Conservation (phyloP, 352 stramenopile species). For the Blastocystis sp. region DNA sequence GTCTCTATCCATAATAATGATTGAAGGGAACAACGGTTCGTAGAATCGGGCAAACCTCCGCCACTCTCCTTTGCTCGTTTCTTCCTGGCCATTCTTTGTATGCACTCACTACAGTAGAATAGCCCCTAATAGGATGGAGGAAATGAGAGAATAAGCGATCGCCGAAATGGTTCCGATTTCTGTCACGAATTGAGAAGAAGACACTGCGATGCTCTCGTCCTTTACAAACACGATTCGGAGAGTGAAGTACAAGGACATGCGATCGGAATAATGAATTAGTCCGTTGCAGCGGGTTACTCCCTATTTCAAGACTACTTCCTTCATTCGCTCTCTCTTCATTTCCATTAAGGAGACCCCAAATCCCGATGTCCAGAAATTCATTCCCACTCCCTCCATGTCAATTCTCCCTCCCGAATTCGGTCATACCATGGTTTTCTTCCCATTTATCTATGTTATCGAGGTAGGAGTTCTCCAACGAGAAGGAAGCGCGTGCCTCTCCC, state of each 20-base stretch:
- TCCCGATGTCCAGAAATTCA: conserved; percentile 94
- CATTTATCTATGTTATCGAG: not conserved
- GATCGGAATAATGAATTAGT: not conserved
- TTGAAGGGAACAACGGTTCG: too few relatives aligned
- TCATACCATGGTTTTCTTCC: conserved; percentile 55
- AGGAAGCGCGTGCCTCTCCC: conserved; percentile 84
- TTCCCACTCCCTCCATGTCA: conserved; percentile 76
- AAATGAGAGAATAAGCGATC: too few relatives aligned
- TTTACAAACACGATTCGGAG: not conserved
- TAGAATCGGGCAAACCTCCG: not conserved
- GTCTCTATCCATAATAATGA: not conserved
- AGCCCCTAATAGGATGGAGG: too few relatives aligned
- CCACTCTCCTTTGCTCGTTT: not conserved
- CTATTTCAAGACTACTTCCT: not conserved
- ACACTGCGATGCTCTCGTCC: not conserved
- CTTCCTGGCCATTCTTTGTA: not conserved
- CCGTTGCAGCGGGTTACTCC: not conserved
- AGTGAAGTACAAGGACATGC: not conserved
- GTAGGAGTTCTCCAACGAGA: conserved; percentile 81
- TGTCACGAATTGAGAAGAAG: not conserved
- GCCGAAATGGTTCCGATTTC: not conserved
- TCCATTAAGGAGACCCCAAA: conserved; percentile 96
- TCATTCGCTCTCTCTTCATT: conserved; percentile 84
- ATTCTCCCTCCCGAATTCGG: conserved; percentile 67
- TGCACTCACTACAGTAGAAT: too few relatives aligned